These are phyloP conservation scores for Leccinum variicolor DNA, from an alignment of 768 basidiomycete genomes.

Conservation along the genomic window DNA sequence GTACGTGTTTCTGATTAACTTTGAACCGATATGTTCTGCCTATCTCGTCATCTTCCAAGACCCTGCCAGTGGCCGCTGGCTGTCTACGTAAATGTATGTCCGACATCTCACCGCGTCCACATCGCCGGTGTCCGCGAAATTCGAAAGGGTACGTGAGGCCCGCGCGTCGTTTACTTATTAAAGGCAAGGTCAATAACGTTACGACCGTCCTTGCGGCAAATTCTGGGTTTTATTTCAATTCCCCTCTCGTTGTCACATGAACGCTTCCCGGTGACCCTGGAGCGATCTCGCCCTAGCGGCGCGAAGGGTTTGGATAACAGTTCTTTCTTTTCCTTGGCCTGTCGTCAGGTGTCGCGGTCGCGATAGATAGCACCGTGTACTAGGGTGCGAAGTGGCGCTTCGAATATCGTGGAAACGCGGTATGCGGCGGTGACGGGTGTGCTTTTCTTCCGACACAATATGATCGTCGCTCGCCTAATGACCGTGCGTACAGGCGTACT, in stretches of 20 bases:
- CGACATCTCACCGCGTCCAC: slow-evolving; percentile 3
- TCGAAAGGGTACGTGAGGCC: slow-evolving; percentile 12
- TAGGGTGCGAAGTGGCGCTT: slow-evolving; percentile 6
- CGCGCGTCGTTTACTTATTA: slow-evolving; percentile 14
- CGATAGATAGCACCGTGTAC: too few species aligned
- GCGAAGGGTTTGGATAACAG: neutral
- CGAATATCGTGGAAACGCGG: neutral
- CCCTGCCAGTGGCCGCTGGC: neutral
- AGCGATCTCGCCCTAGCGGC: slow-evolving; percentile 10
- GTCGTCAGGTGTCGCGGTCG: neutral
- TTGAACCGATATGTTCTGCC: neutral
- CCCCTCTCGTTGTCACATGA: neutral
- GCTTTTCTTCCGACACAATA: neutral
- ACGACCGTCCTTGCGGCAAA: neutral
- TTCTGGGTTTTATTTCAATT: neutral
- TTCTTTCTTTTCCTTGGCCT: neutral
- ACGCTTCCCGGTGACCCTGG: neutral
- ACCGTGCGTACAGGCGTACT: slow-evolving; percentile 8
- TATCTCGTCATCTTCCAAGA: neutral
- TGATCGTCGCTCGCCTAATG: slow-evolving; percentile 26
- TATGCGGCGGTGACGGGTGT: slow-evolving; percentile 1
- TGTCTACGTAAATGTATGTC: neutral
- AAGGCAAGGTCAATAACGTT: slow-evolving; percentile 10
- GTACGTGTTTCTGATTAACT: neutral
- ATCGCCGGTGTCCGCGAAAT: slow-evolving; percentile 5